Conservation (phyloP, 2,329 filamentous ascomycete species). For the Teratosphaeria zuluensis region DNA sequence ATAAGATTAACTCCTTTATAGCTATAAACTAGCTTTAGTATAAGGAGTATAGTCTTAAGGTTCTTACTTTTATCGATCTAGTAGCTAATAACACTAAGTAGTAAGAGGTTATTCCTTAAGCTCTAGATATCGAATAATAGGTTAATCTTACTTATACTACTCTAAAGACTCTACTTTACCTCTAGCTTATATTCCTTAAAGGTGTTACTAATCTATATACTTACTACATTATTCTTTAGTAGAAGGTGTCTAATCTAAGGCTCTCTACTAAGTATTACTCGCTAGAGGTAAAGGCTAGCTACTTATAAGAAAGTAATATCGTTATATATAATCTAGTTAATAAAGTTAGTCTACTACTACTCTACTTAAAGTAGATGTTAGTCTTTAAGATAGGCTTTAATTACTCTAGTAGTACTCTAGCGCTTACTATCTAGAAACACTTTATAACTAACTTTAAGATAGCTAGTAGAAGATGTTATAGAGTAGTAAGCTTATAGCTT, state of each 20-base stretch:
- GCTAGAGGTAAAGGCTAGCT: not conserved
- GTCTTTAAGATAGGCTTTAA: not conserved
- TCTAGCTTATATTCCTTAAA: not conserved
- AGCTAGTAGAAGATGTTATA: not conserved
- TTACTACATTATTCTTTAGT: not conserved
- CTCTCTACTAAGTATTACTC: conserved; percentile 1
- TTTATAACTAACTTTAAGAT: not conserved
- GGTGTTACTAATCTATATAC: not conserved
- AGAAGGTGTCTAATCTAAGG: not conserved
- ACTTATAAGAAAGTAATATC: conserved; percentile 1
- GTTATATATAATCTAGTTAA: not conserved
- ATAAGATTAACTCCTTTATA: not conserved
- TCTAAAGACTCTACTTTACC: not conserved
- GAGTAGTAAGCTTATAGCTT: no score
- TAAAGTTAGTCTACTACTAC: not conserved
- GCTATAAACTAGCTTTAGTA: not conserved
- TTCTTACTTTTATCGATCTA: conserved; percentile 1
- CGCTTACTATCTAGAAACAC: not conserved
- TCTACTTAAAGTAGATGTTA: conserved; percentile 1
- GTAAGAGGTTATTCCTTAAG: not conserved
- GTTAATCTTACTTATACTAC: not conserved
- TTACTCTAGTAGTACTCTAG: not conserved
- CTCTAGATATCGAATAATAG: conserved; percentile 2
- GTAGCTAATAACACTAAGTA: conserved; percentile 2
- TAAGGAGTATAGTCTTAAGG: not conserved